phyloP scores from a whole-genome alignment of 2,329 filamentous ascomycete species.

The Colletotrichum karsti region DNA sequence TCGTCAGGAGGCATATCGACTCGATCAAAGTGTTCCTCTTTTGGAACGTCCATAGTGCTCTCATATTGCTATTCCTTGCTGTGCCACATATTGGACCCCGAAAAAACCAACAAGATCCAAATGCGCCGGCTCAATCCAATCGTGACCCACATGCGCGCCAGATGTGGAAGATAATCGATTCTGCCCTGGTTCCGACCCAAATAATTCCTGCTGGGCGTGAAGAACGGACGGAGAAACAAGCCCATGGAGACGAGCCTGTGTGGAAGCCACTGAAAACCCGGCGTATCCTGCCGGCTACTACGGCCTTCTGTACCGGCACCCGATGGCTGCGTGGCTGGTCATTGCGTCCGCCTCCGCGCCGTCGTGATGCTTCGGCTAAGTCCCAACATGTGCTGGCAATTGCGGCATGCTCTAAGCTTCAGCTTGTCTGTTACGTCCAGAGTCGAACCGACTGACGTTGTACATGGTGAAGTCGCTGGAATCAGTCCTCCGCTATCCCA shows the following conservation, averaged over 20 bases:
- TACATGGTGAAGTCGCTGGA: too few relatives aligned
- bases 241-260: too few relatives aligned
- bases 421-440: not conserved
- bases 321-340: not conserved
- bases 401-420: not conserved
- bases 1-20: not conserved
- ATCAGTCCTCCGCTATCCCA: not conserved
- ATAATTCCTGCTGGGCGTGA: not conserved
- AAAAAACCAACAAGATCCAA: not conserved
- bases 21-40: not conserved
- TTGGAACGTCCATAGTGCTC: slow-evolving; percentile 1
- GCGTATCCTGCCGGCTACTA: not conserved
- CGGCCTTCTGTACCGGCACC: not conserved
- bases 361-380: not conserved
- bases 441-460: not conserved
- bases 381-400: not conserved
- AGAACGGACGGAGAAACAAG: not conserved
- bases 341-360: not conserved
- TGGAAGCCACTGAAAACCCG: too few relatives aligned
- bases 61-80: slow-evolving; percentile 14
- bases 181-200: slow-evolving; percentile 5
- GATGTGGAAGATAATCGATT: slow-evolving; percentile 8
- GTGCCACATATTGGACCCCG: slow-evolving; percentile 24
- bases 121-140: slow-evolving; percentile 10
- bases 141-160: not conserved